phyloP scores from a whole-genome alignment of 495 filamentous ascomycete species.

The Hypomontagnella submonticulosa region DNA sequence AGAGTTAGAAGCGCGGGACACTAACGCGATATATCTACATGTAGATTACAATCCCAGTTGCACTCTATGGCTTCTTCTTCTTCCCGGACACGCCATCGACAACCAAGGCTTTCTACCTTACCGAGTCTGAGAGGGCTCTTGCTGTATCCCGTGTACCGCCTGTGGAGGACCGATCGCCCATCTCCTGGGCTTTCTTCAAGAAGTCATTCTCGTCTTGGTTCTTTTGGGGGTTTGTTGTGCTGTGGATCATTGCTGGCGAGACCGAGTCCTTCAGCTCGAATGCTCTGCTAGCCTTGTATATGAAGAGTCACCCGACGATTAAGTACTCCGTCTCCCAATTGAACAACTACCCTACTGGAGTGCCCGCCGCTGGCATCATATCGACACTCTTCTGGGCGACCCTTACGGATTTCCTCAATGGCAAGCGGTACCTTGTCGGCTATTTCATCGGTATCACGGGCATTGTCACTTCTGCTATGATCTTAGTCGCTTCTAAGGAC shows the following conservation, averaged over 20 bases:
- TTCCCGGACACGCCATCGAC: slow-evolving; percentile 70
- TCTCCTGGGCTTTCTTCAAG: slow-evolving; percentile 54
- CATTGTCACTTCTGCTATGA: slow-evolving; percentile 59
- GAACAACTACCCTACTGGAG: slow-evolving; percentile 62
- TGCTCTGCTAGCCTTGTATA: slow-evolving; percentile 56
- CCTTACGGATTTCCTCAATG: slow-evolving; percentile 62
- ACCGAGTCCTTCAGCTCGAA: slow-evolving; percentile 64
- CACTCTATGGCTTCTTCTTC: slow-evolving; percentile 66
- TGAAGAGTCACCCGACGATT: slow-evolving; percentile 52
- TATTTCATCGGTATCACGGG: slow-evolving; percentile 65
- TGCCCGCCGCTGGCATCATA: slow-evolving; percentile 61
- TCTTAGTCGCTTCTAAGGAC: slow-evolving; percentile 56
- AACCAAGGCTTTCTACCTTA: slow-evolving; percentile 65
- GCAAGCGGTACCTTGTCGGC: slow-evolving; percentile 62
- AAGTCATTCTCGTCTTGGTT: slow-evolving; percentile 56
- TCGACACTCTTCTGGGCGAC: slow-evolving; percentile 65
- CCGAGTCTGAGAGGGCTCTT: slow-evolving; percentile 53
- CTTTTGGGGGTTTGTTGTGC: slow-evolving; percentile 62
- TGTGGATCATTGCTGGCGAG: slow-evolving; percentile 62
- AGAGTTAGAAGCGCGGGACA: background rate
- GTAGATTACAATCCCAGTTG: slow-evolving; percentile 65
- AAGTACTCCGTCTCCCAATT: slow-evolving; percentile 58
- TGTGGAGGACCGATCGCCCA: slow-evolving; percentile 46
- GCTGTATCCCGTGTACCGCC: slow-evolving; percentile 56
- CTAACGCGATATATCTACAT: slow-evolving; percentile 42